Conservation (phyloP, 768 basidiomycete genomes). For the Sarcodon aspratus region DNA sequence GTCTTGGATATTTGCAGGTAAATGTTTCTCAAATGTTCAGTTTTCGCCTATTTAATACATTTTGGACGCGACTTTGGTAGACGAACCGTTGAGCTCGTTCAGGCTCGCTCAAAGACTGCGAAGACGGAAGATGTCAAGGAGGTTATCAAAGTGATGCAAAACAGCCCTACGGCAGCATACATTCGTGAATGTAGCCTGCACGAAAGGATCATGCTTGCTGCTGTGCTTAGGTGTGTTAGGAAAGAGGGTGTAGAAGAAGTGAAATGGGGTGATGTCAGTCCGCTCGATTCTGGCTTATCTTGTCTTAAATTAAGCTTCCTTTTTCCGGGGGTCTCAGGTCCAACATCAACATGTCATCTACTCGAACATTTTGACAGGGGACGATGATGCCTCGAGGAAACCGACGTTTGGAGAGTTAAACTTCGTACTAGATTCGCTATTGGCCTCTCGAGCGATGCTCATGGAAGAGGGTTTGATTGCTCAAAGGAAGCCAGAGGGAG, state of each 20-base stretch:
- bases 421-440: slow-evolving; percentile 63
- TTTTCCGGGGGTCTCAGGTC: slow-evolving; percentile 30
- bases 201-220: slow-evolving; percentile 79
- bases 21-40: slow-evolving; percentile 7
- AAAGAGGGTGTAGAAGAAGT: slow-evolving; percentile 84
- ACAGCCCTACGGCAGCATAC: slow-evolving; percentile 81
- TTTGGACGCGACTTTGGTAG: slow-evolving; percentile 20
- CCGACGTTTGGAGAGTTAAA: slow-evolving; percentile 54
- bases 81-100: slow-evolving; percentile 76
- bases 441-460: slow-evolving; percentile 67
- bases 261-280: slow-evolving; percentile 65
- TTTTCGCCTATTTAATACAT: background rate
- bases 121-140: slow-evolving; percentile 61
- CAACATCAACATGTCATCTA: slow-evolving; percentile 69
- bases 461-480: slow-evolving; percentile 52
- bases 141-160: slow-evolving; percentile 80
- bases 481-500: slow-evolving; percentile 44
- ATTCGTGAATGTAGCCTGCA: slow-evolving; percentile 77
- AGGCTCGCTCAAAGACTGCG: slow-evolving; percentile 37
- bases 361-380: slow-evolving; percentile 46
- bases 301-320: background rate
- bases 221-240: slow-evolving; percentile 71
- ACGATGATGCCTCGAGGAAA: slow-evolving; percentile 43
- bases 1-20: slow-evolving; percentile 89
- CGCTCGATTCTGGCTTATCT: background rate